Conservation (phyloP, 106 monocot genomes). For the Amphibolis antarctica region DNA sequence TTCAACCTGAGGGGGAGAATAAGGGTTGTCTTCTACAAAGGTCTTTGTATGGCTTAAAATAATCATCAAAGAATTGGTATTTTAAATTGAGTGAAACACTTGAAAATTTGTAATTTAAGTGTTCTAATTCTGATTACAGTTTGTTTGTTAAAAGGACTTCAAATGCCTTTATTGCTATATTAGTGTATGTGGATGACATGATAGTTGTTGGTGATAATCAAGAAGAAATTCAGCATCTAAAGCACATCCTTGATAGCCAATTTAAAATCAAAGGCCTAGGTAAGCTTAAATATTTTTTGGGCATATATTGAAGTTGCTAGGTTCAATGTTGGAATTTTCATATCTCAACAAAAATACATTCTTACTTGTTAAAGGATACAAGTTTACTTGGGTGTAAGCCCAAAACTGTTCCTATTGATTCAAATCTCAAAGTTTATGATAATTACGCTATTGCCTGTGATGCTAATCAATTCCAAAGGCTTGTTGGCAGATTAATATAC, state of each 20-base stretch:
- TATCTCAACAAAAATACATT: not conserved
- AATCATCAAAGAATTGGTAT: not conserved
- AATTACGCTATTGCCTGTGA: too few relatives aligned
- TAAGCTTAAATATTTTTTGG: not conserved
- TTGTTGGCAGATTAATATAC: too few relatives aligned
- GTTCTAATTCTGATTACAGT: not conserved
- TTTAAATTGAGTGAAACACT: not conserved
- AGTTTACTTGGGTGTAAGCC: too few relatives aligned
- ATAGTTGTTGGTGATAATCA: not conserved
- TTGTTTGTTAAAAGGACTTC: not conserved
- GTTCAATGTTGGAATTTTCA: not conserved
- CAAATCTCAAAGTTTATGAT: too few relatives aligned
- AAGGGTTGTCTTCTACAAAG: not conserved
- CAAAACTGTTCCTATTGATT: too few relatives aligned
- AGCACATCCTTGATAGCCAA: not conserved
- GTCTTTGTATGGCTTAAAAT: not conserved
- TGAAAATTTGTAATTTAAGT: not conserved
- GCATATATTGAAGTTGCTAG: not conserved
- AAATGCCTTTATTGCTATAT: not conserved
- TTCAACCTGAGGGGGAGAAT: not conserved
- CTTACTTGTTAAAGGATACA: too few relatives aligned
- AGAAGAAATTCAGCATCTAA: not conserved
- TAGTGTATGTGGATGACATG: not conserved
- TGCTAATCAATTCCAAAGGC: too few relatives aligned
- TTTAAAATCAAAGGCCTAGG: not conserved